Base-by-base conservation (phyloP, 345 rosid genomes). In the Gossypium anomalum region DNA sequence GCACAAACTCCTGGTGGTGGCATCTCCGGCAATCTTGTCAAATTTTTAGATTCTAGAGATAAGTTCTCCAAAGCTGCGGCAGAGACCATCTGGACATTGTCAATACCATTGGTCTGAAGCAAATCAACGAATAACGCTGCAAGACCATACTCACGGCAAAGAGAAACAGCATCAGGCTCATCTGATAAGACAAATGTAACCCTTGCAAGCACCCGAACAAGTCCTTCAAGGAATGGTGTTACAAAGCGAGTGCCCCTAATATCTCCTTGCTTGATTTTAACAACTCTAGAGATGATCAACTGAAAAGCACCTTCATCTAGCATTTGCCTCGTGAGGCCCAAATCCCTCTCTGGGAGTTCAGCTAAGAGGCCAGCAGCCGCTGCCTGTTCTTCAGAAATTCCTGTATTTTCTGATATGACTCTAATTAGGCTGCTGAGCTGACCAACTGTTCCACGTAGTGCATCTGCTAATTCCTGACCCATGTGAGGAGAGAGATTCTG, bases 311-410 rank as follows among this genome's bases (percentile, higher is more conserved):
- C 83, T 6, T 92, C 96, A 19, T 84, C 93, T 62, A 91, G 86
- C 94, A 95, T 87, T 85, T 89, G 94, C 78, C 90, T 78, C 8
- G 99, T 91, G 69, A 95, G 87, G 61, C 89, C 92, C 86, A 89
- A 80, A 89, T 92, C 99, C 78, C 86, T 84, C 84, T 91, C 98
- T 10, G 99, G 99, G n/a, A 95, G 95, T 78, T 87, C 97, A 75
- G 98, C 96, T 80, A 95, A 80, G 75, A 95, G 94, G 70, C 98
- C 90, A 71, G 90, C 90, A 61, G 98, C 97, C 58, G 84, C 93
- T 56, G 98, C 90, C 81, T 95, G 99, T 83, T 92, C 99, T 76
- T 95, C 97, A 2, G 90, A 85, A 70, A 92, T 91, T 67, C 79
- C 91, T 19, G 85, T 83, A 64, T 89, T 86, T 78, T 90, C 99